Base-by-base conservation (phyloP, 2,329 filamentous ascomycete species). In the Colletotrichum sp. region DNA sequence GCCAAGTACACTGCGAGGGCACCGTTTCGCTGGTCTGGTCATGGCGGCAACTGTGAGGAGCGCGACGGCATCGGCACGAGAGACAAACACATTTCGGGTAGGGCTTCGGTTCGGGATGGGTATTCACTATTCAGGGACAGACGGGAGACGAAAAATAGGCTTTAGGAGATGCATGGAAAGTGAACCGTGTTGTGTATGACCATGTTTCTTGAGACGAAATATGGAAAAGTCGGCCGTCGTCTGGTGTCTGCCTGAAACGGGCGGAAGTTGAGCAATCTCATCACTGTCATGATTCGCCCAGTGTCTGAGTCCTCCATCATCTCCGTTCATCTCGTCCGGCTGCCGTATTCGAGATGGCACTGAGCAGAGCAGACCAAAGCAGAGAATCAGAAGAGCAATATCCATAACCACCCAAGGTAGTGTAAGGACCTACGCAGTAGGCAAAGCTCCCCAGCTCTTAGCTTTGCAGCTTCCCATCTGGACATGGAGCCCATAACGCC, bases 211-310 rank as follows among this genome's bases (percentile, higher is more conserved):
- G 55, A 72, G 62, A 72, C 69, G 64, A 65, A 64, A 15, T 24
- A 32, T 18, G 63, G 62, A 30, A 72, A 12, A 28, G 62, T 26
- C 49, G 12, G 63, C 70, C 73, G 70, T 69, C 73, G 65, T 76
- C 73, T 69, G 44, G 69, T 60, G 64, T 76, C 32, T 55, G 13
- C 44, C 59, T 76, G 73, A 76, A 76, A 73, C 73, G 32, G 64
- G 28, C 44, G 44, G 70, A 34, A 76, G 73, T 69, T 32, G 70
- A 60, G 64, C 70, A 52, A 21, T 21, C 44, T 21, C 44, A 21
- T 52, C n/a, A 52, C 39, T 52, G 6, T 24, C 44, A 59, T 59
- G 55, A 59, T 59, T 26, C 21, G 24, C 6, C 21, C 26, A 30
- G 24, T 59, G 55, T 28, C 55, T n/a, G 55, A 59, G 44, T 24